Percentiles rank a stretch among this genome's conserved stretches.
Conservation (phyloP, 345 rosid genomes). For the Eucalyptus tenuipes region DNA sequence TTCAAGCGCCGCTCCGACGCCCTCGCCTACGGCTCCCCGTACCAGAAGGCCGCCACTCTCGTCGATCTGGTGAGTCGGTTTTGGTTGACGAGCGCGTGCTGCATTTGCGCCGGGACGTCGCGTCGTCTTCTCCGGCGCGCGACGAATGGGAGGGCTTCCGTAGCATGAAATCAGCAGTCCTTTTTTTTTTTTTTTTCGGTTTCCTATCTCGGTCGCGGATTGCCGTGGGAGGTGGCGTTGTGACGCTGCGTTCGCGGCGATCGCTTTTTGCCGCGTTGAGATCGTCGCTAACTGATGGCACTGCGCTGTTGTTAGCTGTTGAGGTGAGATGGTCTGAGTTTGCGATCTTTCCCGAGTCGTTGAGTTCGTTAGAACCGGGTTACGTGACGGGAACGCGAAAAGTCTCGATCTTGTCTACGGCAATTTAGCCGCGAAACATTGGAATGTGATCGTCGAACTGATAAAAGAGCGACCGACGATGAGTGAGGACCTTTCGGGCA, state of each 20-base stretch:
- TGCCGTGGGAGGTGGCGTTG: neutral
- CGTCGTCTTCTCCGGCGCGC: neutral
- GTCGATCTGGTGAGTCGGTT: conserved; percentile 64
- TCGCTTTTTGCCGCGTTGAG: neutral
- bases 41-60: conserved; percentile 87
- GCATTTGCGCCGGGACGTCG: neutral
- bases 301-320: neutral
- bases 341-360: neutral
- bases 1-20: conserved; percentile 62
- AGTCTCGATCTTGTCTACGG: neutral
- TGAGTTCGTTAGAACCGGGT: neutral
- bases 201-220: neutral
- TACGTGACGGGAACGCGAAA: neutral
- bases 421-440: neutral
- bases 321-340: neutral
- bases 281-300: neutral
- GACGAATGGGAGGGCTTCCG: too few relatives aligned
- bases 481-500: neutral
- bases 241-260: neutral
- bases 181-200: too few relatives aligned
- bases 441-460: neutral
- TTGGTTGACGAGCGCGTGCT: neutral
- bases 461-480: too few relatives aligned
- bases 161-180: too few relatives aligned
- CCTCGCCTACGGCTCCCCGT: conserved; percentile 60